Evolutionary conservation across 345 rosid genomes (phyloP), one percentile per base, ranked within the genome.

Genomic region (Rhodomyrtus tomentosa): DNA sequence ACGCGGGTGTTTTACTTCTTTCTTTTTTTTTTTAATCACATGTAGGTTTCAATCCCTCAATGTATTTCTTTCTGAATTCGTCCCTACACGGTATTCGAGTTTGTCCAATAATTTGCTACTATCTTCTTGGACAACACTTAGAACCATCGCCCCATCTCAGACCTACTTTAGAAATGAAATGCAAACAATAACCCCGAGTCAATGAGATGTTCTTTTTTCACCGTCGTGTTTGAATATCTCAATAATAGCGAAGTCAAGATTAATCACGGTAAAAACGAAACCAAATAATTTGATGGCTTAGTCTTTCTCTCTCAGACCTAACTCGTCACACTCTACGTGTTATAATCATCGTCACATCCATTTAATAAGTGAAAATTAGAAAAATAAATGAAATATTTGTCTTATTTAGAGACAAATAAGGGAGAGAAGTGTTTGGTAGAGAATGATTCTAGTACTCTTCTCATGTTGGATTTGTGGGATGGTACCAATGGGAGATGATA

Each of bases 41-140:
- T 0, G 36, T 58, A 27, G 27, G 7, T 58, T 58, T 27, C 36
- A n/a, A n/a, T n/a, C n/a, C 1, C 62, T 0, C 1, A 0, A n/a
- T n/a, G 16, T 56, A 6, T n/a, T 56, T n/a, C 49, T n/a, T 56
- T 0, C 7, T n/a, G 1, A 56, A 0, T 56, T 56, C 68, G 7
- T 12, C 68, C 68, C 2, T 56, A 5, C 2, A 0, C 6, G 14
- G 0, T n/a, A 56, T n/a, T 45, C 11, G 49, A 45, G 49, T 9
- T 45, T 1, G 8, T 45, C 8, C 10, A 45, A 45, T 45, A 45
- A 45, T 45, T 45, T 45, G 10, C 11, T 45, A 48, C 10, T 48
- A 3, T 10, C 12, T 10, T 48, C 13, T 48, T 4, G 13, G 50
- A 48, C 50, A 48, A 10, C 50, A 2, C 10, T 48, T 12, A 10